Evolutionary conservation across 1,284 basidiomycete species (phyloP), one percentile per base, ranked within the genome.

Genomic region (Salmacisia buchloeana): DNA sequence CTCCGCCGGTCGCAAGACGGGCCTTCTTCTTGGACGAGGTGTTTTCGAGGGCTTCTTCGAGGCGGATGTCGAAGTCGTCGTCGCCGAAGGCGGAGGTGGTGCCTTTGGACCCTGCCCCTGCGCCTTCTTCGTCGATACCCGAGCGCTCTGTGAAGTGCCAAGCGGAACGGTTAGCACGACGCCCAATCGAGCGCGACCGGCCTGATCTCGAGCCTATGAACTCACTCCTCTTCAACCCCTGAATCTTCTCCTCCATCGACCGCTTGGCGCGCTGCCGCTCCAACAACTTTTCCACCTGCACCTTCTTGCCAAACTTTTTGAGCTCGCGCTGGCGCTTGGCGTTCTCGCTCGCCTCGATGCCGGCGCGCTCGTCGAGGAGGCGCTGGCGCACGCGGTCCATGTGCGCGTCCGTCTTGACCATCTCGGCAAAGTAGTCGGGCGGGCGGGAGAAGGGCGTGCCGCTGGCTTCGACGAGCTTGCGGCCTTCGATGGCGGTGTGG

Each of bases 231-330:
- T 96, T 81, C 27, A 81, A 69, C 6, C 74, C 72, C 41, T 76
- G 70, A 25, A 81, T 71, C 33, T 74, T 72, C 33, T 80, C 76
- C 45, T 89, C 88, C 85, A 79, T 92, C 88, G 65, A 90, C 88
- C 92, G 93, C 85, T 93, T 85, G 71, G 83, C 83, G 69, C 81
- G 78, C 79, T 91, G 86, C 52, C 91, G 82, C 82, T 91, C 88
- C 78, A 88, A 87, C 72, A 88, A 82, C 81, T 91, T 91, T 82
- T 92, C 90, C 60, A 88, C 82, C 81, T 94, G 91, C 25, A 97
- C 92, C 81, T 97, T 92, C 81, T 97, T 97, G 57, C 94, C 94
- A 77, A 91, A 96, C 84, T 97, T 97, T 84, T 97, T 97, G 66
- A 92, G 89, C 77, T 97, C 91, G 59, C 94, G 85, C 81, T 97